Conservation (phyloP, 208 protist genomes). For the Crithidia brevicula region DNA sequence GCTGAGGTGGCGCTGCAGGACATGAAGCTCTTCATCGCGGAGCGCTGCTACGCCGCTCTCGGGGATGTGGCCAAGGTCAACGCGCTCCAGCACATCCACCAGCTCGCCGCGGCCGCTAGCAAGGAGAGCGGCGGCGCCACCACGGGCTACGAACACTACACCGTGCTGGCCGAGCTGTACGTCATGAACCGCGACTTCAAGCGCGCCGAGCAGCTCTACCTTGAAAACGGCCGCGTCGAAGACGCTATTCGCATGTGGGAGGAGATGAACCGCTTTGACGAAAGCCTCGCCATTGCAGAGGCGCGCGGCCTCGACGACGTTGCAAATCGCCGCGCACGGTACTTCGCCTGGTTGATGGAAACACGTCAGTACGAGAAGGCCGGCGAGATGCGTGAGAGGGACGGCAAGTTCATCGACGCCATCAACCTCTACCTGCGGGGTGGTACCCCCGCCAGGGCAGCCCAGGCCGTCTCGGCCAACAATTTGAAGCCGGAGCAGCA, state of each 20-base stretch:
- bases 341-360: constrained; percentile 96
- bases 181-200: constrained; percentile 94
- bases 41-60: constrained; percentile 95
- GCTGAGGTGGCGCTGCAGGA: constrained; percentile 85
- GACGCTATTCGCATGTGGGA: constrained; percentile 97
- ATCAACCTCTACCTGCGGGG: constrained; percentile 97
- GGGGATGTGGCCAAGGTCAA: constrained; percentile 94
- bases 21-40: constrained; percentile 91
- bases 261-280: constrained; percentile 94
- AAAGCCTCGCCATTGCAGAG: constrained; percentile 91
- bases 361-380: constrained; percentile 96
- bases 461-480: constrained; percentile 89
- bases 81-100: constrained; percentile 90
- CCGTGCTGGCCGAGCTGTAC: constrained; percentile 84
- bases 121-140: constrained; percentile 60
- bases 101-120: constrained; percentile 72
- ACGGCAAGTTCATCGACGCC: constrained; percentile 95
- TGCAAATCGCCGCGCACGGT: constrained; percentile 82
- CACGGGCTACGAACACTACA: constrained; percentile 92
- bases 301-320: constrained; percentile 83
- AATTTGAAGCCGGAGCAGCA: constrained; percentile 86
- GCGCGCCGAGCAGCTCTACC: constrained; percentile 92
- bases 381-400: constrained; percentile 93
- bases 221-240: constrained; percentile 94
- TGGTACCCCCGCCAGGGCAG: constrained; percentile 93